These are phyloP conservation scores for Phytophthora kernoviae DNA, from an alignment of 352 stramenopile species.

Conservation along the genomic window DNA sequence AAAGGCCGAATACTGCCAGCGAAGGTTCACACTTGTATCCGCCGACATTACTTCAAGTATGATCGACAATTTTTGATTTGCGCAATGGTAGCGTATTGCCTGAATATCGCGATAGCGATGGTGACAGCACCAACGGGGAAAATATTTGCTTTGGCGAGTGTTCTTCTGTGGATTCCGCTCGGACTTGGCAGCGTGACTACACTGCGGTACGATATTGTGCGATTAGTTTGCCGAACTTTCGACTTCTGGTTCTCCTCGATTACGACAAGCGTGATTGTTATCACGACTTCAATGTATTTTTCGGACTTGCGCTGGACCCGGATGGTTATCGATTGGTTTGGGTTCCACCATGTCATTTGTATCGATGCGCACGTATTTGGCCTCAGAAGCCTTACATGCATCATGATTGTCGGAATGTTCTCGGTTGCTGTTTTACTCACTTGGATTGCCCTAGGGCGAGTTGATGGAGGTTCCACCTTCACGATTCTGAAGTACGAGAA, in stretches of 20 bases:
- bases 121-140: constrained; percentile 7
- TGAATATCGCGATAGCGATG: constrained; percentile 19
- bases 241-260: constrained; percentile 50
- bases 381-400: constrained; percentile 11
- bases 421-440: constrained; percentile 13
- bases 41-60: constrained; percentile 23
- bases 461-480: constrained; percentile 18
- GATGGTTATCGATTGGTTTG: constrained; percentile 26
- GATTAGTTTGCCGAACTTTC: constrained; percentile 34
- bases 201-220: constrained; percentile 40
- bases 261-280: constrained; percentile 24
- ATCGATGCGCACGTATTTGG: constrained; percentile 35
- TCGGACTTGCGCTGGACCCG: constrained; percentile 25
- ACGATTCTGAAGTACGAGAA: constrained; percentile 23
- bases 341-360: constrained; percentile 35
- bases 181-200: constrained; percentile 26
- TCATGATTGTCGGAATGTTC: constrained; percentile 16
- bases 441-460: constrained; percentile 19
- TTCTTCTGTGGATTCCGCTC: constrained; percentile 23
- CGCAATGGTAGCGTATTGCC: constrained; percentile 12
- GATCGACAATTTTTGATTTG: constrained; percentile 21
- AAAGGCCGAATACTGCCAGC: constrained; percentile 25
- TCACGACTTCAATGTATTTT: constrained; percentile 36
- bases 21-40: constrained; percentile 15
- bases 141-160: constrained; percentile 15